Percentiles rank a stretch among this genome's conserved stretches.
These are phyloP conservation scores for Bjerkandera adusta DNA, from an alignment of 1,284 basidiomycete species.

Conservation along the genomic window DNA sequence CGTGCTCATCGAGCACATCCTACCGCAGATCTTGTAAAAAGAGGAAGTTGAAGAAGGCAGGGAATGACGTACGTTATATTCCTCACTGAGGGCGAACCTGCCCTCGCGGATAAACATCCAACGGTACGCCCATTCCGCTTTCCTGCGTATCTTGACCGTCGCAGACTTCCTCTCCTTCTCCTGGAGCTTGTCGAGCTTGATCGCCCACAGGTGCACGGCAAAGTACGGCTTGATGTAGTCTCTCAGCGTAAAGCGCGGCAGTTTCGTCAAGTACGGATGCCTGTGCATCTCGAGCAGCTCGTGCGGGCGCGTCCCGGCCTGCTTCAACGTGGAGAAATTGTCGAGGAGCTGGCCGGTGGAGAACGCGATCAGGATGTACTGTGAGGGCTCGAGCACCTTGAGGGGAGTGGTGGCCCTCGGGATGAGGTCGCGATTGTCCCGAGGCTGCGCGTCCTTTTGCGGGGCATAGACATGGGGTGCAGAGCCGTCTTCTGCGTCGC, in stretches of 20 bases:
- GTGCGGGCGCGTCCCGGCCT: conserved; percentile 54
- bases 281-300: conserved; percentile 67
- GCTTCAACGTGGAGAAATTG: conserved; percentile 54
- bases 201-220: conserved; percentile 54
- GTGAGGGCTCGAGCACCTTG: conserved; percentile 22
- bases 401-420: conserved; percentile 9
- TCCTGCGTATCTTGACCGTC: conserved; percentile 30
- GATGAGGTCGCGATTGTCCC: conserved; percentile 15
- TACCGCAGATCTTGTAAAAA: conserved; percentile 21
- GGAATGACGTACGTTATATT: conserved; percentile 43
- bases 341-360: conserved; percentile 66
- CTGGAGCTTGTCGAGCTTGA: conserved; percentile 15
- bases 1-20: no score
- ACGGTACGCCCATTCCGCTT: conserved; percentile 57
- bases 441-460: conserved; percentile 16
- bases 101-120: conserved; percentile 65
- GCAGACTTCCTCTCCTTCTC: conserved; percentile 18
- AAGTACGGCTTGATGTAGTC: conserved; percentile 68
- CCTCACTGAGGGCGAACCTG: conserved; percentile 50
- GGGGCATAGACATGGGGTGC: conserved; percentile 15
- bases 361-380: conserved; percentile 54
- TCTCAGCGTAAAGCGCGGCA: conserved; percentile 40
- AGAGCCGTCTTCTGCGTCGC: conserved; percentile 23
- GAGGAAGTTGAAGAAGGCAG: conserved; percentile 13
- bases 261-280: conserved; percentile 29